Evolutionary conservation across 176 grass and related monocot species (phyloP).

Genomic region (Metroxylon sagu): DNA sequence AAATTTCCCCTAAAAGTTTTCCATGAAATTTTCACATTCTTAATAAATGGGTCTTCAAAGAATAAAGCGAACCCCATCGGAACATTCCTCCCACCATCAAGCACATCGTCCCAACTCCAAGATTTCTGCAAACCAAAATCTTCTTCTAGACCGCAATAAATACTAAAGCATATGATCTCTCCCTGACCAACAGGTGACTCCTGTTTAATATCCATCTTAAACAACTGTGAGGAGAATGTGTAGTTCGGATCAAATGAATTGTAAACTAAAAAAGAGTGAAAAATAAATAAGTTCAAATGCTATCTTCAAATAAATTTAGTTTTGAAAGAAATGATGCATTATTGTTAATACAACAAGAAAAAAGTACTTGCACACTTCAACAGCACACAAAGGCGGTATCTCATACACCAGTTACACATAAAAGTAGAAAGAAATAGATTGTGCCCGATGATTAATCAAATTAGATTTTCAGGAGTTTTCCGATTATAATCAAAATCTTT

Average conservation of each 20-base stretch:
- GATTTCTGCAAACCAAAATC: conserved; percentile 88
- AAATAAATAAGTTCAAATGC: too few species aligned
- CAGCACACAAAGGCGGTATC: background rate
- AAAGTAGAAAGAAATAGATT: too few species aligned
- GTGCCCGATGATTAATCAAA: too few species aligned
- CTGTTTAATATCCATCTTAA: conserved; percentile 79
- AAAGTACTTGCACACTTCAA: background rate
- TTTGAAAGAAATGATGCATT: too few species aligned
- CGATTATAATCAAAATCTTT: too few species aligned
- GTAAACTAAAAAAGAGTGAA: too few species aligned
- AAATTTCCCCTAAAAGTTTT: background rate
- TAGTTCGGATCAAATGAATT: conserved; percentile 12
- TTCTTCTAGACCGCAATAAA: conserved; percentile 57
- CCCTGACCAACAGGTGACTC: conserved; percentile 90
- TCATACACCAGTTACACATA: too few species aligned
- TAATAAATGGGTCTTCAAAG: conserved; percentile 78
- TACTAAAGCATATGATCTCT: conserved; percentile 87
- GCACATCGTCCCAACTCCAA: conserved; percentile 95
- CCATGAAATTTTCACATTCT: conserved; percentile 28
- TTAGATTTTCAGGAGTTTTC: too few species aligned
- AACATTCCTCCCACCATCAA: conserved; percentile 71
- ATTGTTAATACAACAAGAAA: background rate
- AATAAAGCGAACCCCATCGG: conserved; percentile 85
- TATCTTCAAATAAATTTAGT: too few species aligned
- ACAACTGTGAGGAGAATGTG: conserved; percentile 43